Percentiles rank a stretch among this genome's conserved stretches.
Evolutionary conservation across 805 yeast genomes (phyloP).

Genomic region (Kluyveromyces aestuarii): DNA sequence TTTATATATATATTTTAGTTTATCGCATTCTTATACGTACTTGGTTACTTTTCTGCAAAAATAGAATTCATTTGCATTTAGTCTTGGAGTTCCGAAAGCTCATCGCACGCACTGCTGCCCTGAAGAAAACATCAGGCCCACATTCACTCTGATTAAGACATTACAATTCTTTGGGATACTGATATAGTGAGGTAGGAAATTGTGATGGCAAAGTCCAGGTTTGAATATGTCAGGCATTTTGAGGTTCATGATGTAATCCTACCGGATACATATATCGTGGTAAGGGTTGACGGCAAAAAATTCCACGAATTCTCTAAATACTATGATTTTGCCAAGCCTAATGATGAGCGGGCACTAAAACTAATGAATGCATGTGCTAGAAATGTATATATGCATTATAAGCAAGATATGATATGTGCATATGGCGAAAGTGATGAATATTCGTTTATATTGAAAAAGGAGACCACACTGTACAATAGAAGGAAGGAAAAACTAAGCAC

Average conservation of each 20-base stretch:
- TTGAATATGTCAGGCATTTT: constrained; percentile 76
- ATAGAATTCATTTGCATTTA: no score
- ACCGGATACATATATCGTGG: constrained; percentile 73
- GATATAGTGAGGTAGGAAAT: no score
- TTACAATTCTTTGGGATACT: not conserved
- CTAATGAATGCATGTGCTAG: constrained; percentile 79
- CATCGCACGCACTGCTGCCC: no score
- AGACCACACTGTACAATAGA: constrained; percentile 68
- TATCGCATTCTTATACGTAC: no score
- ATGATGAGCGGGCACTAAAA: constrained; percentile 65
- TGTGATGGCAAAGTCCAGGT: constrained; percentile 74
- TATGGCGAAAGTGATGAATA: constrained; percentile 96
- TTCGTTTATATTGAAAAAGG: constrained; percentile 61
- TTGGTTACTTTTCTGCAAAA: no score
- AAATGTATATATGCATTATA: constrained; percentile 50
- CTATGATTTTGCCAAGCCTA: constrained; percentile 80
- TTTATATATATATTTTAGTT: no score
- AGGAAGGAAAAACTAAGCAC: constrained; percentile 72
- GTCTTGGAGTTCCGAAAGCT: no score
- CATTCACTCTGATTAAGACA: not conserved
- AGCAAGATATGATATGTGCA: constrained; percentile 66
- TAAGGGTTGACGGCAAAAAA: constrained; percentile 89
- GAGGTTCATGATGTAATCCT: constrained; percentile 66
- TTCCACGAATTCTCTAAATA: constrained; percentile 75
- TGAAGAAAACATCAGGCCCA: no score